Evolutionary conservation across 2,329 filamentous ascomycete species (phyloP).

Genomic region (Mollisia scopiformis): DNA sequence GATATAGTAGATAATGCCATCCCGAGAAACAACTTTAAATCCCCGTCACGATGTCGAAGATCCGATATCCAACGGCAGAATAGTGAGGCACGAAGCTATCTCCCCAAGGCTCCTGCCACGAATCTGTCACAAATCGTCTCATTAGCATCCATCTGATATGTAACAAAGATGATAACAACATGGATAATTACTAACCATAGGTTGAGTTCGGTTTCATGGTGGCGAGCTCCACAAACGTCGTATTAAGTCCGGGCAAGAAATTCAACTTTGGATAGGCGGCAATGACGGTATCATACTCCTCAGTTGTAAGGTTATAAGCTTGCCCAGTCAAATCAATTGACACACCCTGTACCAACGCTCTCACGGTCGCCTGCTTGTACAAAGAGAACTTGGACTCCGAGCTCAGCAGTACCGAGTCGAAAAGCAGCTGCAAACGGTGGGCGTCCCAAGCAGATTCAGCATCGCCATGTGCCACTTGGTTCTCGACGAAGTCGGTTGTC

Average conservation of each 20-base stretch:
- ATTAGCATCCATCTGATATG: conserved; percentile 20
- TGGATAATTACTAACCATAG: conserved; percentile 19
- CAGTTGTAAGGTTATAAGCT: conserved; percentile 30
- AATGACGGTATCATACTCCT: conserved; percentile 35
- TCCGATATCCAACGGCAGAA: conserved; percentile 19
- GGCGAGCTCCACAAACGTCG: conserved; percentile 14
- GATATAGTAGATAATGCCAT: background rate
- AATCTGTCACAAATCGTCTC: conserved; percentile 17
- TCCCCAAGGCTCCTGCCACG: conserved; percentile 20
- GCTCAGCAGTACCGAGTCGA: conserved; percentile 51
- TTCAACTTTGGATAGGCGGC: conserved; percentile 38
- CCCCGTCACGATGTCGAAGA: conserved; percentile 16
- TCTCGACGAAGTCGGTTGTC: conserved; percentile 43
- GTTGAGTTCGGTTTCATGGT: conserved; percentile 14
- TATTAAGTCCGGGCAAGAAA: conserved; percentile 27
- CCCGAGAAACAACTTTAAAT: conserved; percentile 3
- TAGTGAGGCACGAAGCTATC: conserved; percentile 17
- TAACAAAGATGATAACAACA: conserved; percentile 15
- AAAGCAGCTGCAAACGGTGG: conserved; percentile 47
- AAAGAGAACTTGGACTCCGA: conserved; percentile 40
- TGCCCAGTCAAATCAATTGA: conserved; percentile 39
- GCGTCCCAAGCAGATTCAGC: conserved; percentile 39
- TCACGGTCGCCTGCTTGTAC: conserved; percentile 48
- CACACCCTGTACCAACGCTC: conserved; percentile 38
- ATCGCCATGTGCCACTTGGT: conserved; percentile 20